A percentile compares a stretch with the other conserved stretches of the same genome.
phyloP scores from a whole-genome alignment of 768 basidiomycete species.

The Hydnomerulius pinastri region DNA sequence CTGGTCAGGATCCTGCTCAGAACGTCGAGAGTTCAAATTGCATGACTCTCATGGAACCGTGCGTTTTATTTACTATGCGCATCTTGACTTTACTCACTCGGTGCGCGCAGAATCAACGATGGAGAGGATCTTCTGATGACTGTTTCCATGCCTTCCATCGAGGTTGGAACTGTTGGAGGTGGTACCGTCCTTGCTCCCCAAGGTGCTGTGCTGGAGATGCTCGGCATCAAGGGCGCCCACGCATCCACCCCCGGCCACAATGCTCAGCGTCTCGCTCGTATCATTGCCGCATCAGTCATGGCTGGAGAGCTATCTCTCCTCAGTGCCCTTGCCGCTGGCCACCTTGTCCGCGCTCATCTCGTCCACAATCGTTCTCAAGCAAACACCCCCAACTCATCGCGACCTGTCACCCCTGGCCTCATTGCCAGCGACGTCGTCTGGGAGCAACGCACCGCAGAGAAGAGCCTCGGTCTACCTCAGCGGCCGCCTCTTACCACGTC shows the following conservation, averaged over 20 bases:
- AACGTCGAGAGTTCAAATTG: constrained; percentile 99
- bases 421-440: constrained; percentile 22
- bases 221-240: constrained; percentile 91
- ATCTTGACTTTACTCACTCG: constrained; percentile 4
- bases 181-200: constrained; percentile 94
- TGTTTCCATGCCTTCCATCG: constrained; percentile 97
- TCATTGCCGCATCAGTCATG: constrained; percentile 94
- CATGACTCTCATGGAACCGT: constrained; percentile 99
- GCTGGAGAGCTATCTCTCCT: constrained; percentile 94
- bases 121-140: constrained; percentile 92
- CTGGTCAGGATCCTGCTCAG: constrained; percentile 98
- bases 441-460: constrained; percentile 19
- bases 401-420: constrained; percentile 60
- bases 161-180: constrained; percentile 97
- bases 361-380: constrained; percentile 87
- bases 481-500: constrained; percentile 33
- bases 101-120: constrained; percentile 68
- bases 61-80: constrained; percentile 32
- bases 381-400: constrained; percentile 70
- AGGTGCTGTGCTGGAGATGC: constrained; percentile 87
- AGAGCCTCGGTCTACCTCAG: constrained; percentile 4
- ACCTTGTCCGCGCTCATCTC: constrained; percentile 91
- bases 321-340: constrained; percentile 91
- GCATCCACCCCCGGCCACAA: constrained; percentile 85
- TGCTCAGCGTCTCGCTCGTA: constrained; percentile 83